Conservation (phyloP, 192 early-diverging fungal species). For the Kappamyces sp. region DNA sequence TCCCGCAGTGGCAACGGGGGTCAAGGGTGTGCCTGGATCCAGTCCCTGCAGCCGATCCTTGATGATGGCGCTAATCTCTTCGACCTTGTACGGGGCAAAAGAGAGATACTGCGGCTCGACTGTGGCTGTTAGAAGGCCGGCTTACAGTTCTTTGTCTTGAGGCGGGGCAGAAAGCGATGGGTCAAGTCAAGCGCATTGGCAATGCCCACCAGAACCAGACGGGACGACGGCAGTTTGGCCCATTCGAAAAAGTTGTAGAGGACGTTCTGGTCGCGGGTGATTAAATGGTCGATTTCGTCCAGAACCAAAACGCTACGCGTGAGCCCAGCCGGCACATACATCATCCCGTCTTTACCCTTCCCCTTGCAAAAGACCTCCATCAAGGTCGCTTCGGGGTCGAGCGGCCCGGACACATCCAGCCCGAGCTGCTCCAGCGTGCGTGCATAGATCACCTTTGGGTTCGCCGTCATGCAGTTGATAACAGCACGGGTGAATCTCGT, state of each 20-base stretch:
- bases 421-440: constrained; percentile 57
- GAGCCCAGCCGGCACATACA: background rate
- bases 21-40: background rate
- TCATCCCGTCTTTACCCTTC: background rate
- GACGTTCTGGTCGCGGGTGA: constrained; percentile 73
- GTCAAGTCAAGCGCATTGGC: constrained; percentile 92
- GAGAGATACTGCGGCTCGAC: constrained; percentile 70
- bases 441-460: constrained; percentile 61
- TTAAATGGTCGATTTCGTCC: constrained; percentile 88
- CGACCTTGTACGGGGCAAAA: constrained; percentile 81
- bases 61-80: constrained; percentile 83
- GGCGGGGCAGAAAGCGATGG: constrained; percentile 77
- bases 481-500: constrained; percentile 19
- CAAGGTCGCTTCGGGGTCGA: constrained; percentile 27
- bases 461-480: constrained; percentile 84
- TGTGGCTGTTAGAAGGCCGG: constrained; percentile 16
- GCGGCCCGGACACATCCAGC: constrained; percentile 25
- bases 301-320: constrained; percentile 65
- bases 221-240: constrained; percentile 53
- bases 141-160: constrained; percentile 73
- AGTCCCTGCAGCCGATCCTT: constrained; percentile 69
- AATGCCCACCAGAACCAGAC: constrained; percentile 79
- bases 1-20: no score
- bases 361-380: constrained; percentile 3
- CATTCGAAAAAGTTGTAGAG: constrained; percentile 86